A percentile compares a stretch with the other conserved stretches of the same genome.
Conservation (phyloP, 2,329 filamentous ascomycete genomes). For the Fusarium azukiicola region DNA sequence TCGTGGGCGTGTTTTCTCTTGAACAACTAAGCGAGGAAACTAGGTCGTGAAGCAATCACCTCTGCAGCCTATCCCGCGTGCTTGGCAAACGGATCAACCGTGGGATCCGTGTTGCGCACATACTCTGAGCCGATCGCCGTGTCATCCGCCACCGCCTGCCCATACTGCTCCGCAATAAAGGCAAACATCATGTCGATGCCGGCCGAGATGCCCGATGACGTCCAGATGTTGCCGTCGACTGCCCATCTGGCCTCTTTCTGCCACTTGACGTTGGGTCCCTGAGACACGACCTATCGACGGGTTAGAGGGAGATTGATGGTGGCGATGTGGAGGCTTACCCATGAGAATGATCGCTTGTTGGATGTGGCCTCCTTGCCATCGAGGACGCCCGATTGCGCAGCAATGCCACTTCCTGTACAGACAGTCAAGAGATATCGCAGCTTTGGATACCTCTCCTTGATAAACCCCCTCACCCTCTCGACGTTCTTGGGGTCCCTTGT, state of each 20-base stretch:
- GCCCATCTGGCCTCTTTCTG: conserved; percentile 79
- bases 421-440: conserved; percentile 78
- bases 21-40: not conserved
- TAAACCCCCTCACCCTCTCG: conserved; percentile 62
- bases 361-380: conserved; percentile 79
- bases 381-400: conserved; percentile 76
- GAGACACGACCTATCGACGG: conserved; percentile 57
- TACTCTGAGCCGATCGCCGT: conserved; percentile 79
- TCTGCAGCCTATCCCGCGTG: not conserved
- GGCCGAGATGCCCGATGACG: conserved; percentile 76
- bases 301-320: not conserved
- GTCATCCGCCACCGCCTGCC: conserved; percentile 69
- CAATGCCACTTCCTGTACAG: conserved; percentile 79
- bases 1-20: not conserved
- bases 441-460: conserved; percentile 64
- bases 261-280: conserved; percentile 74
- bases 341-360: conserved; percentile 76
- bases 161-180: conserved; percentile 65
- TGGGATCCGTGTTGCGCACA: conserved; percentile 72
- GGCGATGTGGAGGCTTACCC: conserved; percentile 22
- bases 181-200: conserved; percentile 64
- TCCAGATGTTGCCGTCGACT: conserved; percentile 80
- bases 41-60: not conserved
- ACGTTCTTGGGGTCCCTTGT: conserved; percentile 51
- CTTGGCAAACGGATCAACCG: conserved; percentile 76